phyloP scores from a whole-genome alignment of 345 rosid genomes.

The Hevea brasiliensis region DNA sequence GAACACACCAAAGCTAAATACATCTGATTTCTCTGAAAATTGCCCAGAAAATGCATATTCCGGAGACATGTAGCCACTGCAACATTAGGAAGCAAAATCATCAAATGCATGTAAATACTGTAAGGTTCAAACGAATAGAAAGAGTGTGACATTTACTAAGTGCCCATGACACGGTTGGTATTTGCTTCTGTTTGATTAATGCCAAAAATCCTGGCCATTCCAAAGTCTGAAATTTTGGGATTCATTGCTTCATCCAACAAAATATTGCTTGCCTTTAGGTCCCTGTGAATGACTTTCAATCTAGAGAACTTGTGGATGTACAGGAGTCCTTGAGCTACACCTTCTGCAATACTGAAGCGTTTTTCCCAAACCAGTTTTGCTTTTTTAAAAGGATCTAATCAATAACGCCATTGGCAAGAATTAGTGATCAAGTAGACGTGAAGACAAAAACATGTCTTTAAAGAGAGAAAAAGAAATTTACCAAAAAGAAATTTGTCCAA shows the following conservation, averaged over 20 bases:
- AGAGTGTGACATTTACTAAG: neutral
- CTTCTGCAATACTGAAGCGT: constrained; percentile 11
- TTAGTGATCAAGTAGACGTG: neutral
- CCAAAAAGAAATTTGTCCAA: constrained; percentile 25
- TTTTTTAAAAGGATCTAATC: constrained; percentile 6
- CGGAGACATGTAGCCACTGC: constrained; percentile 21
- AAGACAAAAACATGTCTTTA: neutral
- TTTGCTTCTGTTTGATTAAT: constrained; percentile 14
- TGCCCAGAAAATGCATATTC: constrained; percentile 18
- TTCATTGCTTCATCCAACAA: constrained; percentile 13
- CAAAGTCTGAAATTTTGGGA: constrained; percentile 21
- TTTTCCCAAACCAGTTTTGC: constrained; percentile 4
- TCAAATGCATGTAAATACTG: neutral
- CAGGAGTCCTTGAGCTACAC: constrained; percentile 19
- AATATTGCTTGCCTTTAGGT: constrained; percentile 14
- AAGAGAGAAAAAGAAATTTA: neutral
- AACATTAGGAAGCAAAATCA: neutral
- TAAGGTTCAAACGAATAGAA: neutral
- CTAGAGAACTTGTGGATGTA: constrained; percentile 21
- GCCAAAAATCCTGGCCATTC: constrained; percentile 16
- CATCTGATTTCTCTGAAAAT: constrained; percentile 19
- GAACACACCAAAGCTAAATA: constrained; percentile 18
- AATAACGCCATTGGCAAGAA: neutral
- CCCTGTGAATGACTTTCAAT: constrained; percentile 20
- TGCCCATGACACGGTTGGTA: constrained; percentile 10